Evolutionary conservation across 176 grass and related monocot species (phyloP), one percentile per base, ranked within the genome.

Genomic region (Dactylis glomerata): DNA sequence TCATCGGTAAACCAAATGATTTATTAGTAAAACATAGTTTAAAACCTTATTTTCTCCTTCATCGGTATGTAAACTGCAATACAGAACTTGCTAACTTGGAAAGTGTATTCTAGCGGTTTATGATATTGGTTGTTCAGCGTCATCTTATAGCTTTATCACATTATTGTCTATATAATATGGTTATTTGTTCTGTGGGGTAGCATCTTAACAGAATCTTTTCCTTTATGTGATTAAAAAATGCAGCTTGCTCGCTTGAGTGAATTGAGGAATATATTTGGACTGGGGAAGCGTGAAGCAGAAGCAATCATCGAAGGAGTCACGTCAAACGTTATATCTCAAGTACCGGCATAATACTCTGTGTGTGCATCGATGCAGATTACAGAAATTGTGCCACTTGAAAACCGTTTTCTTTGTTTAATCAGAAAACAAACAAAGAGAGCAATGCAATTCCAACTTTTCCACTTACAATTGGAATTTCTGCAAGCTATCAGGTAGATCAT

Each of bases 241-340:
- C 97, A 99, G 97, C 87, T 96, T 82, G 75, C 58, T 61, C 77
- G 81, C 69, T 83, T 96, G 65, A 89, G 86, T 85, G 83, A 95
- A 82, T 79, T 98, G 89, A 98, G 91, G 85, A 94, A 92, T 77
- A 91, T 95, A 89, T 93, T 98, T 89, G 96, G 96, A 79, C 74
- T 98, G 75, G 96, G 91, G 37, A 96, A 96, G 81, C 87, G 85
- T 73, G 96, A 98, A 74, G 88, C 93, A 66, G 93, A 95, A 81
- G 83, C 75, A 42, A 95, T 98, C 74, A 85, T 94, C 58, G 93
- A 95, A 83, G 83, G 69, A 56, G 92, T 98, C 69, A 81, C 90
- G 77, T 85, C 89, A 70, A 91, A 98, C 74, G 88, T 90, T 70
- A 92, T 89, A 74, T 85, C 96, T 80, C 89, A 52, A 67, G 82